Conservation (phyloP, 371 early-diverging fungal species). For the Mucor circinelloides region DNA sequence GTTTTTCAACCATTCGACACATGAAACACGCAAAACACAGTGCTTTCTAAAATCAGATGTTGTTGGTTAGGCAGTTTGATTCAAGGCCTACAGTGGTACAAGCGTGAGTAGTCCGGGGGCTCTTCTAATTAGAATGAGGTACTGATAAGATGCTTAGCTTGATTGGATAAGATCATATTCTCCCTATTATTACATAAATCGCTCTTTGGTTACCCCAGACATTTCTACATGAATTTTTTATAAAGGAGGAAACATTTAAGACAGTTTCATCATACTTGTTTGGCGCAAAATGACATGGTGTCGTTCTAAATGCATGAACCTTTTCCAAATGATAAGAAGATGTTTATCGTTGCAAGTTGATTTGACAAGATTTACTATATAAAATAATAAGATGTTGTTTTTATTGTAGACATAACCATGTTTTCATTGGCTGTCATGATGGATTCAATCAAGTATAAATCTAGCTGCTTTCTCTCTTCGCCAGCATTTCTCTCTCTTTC, state of each 20-base stretch:
- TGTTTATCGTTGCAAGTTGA: not conserved
- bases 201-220: not conserved
- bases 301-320: not conserved
- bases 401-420: not conserved
- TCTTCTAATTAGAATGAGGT: not conserved
- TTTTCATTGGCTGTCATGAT: not conserved
- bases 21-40: not conserved
- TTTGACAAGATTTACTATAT: not conserved
- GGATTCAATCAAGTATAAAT: not conserved
- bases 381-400: not conserved
- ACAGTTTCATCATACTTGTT: not conserved
- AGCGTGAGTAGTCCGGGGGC: not conserved
- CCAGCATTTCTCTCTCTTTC: not conserved
- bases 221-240: not conserved
- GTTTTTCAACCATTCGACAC: not conserved
- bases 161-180: not conserved
- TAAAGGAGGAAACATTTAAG: conserved; percentile 2
- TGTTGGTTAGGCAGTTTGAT: not conserved
- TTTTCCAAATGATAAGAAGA: not conserved
- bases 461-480: not conserved
- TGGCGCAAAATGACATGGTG: not conserved
- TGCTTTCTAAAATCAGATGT: not conserved
- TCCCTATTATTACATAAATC: not conserved
- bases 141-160: conserved; percentile 1
- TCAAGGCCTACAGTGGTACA: not conserved